Percentiles rank a stretch among this genome's conserved stretches.
phyloP scores from a whole-genome alignment of 2,329 filamentous ascomycete genomes.

The Colletotrichum acutatum region DNA sequence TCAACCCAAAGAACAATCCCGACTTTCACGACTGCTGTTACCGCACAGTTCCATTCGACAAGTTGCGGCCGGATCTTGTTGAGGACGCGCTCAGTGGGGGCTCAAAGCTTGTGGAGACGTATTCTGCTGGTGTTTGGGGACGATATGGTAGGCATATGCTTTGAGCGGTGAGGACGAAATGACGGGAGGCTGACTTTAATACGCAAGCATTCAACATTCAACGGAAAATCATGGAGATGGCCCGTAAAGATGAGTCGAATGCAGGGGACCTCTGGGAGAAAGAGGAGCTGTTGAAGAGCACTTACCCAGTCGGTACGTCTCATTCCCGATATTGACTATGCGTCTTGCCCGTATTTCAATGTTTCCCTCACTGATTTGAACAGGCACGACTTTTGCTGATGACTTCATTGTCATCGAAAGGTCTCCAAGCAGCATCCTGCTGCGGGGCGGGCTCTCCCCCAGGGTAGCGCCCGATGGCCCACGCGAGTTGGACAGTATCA shows the following conservation, averaged over 20 bases:
- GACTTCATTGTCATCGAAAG: constrained; percentile 35
- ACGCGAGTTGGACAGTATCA: constrained; percentile 25
- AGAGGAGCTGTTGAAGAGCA: constrained; percentile 3
- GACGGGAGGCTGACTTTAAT: too few relatives aligned
- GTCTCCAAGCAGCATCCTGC: not conserved
- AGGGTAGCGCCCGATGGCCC: not conserved
- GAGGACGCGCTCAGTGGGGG: constrained; percentile 26
- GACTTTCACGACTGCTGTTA: constrained; percentile 23
- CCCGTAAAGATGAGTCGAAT: constrained; percentile 13
- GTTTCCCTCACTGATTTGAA: not conserved
- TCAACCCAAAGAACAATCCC: constrained; percentile 12
- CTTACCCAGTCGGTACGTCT: constrained; percentile 3
- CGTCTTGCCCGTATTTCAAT: too few relatives aligned
- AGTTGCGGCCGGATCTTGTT: constrained; percentile 26
- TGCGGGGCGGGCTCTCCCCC: constrained; percentile 26
- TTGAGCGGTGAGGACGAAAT: not conserved
- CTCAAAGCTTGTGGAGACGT: constrained; percentile 26
- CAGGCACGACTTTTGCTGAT: constrained; percentile 31
- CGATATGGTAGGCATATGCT: constrained; percentile 26
- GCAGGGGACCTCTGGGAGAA: constrained; percentile 23
- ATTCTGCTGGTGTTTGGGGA: constrained; percentile 31
- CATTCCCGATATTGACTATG: not conserved
- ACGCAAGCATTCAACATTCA: constrained; percentile 3
- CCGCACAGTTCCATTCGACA: constrained; percentile 1
- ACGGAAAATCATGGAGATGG: constrained; percentile 15